Conservation (phyloP, 768 basidiomycete genomes). For the Podaxis sp. region DNA sequence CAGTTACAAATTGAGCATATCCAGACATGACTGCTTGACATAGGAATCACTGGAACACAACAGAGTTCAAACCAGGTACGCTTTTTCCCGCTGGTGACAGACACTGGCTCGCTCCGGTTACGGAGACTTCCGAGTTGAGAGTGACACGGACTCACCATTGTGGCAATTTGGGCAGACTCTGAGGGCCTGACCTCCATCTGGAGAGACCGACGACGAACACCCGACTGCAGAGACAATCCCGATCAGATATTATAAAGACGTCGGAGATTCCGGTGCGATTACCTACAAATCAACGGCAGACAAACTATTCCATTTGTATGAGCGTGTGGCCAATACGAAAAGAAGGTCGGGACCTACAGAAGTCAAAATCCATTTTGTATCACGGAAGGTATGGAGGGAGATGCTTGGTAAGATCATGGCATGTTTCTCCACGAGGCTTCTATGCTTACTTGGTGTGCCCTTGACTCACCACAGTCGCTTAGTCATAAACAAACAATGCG, state of each 20-base stretch:
- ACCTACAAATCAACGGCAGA: constrained; percentile 14
- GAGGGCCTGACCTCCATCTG: constrained; percentile 45
- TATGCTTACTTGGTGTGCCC: background rate
- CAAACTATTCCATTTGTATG: constrained; percentile 7
- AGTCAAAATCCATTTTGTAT: constrained; percentile 6
- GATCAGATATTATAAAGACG: background rate
- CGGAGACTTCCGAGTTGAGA: background rate
- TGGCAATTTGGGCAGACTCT: constrained; percentile 64
- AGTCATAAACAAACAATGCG: background rate
- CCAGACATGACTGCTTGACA: constrained; percentile 58
- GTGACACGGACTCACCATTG: constrained; percentile 40
- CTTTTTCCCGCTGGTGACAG: constrained; percentile 53
- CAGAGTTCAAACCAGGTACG: constrained; percentile 65
- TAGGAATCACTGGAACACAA: constrained; percentile 62
- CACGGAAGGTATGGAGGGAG: background rate
- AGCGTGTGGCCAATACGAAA: background rate
- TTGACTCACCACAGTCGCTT: background rate
- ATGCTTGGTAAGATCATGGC: background rate
- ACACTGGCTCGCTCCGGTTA: constrained; percentile 26
- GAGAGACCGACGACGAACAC: constrained; percentile 49
- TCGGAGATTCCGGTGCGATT: background rate
- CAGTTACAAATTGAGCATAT: constrained; percentile 64
- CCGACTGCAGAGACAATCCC: constrained; percentile 39
- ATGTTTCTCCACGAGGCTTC: background rate
- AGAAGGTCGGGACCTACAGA: background rate